Percentiles rank a stretch among this genome's conserved stretches.
phyloP scores from a whole-genome alignment of 2,329 filamentous ascomycete species.

The Aspergillus niger region DNA sequence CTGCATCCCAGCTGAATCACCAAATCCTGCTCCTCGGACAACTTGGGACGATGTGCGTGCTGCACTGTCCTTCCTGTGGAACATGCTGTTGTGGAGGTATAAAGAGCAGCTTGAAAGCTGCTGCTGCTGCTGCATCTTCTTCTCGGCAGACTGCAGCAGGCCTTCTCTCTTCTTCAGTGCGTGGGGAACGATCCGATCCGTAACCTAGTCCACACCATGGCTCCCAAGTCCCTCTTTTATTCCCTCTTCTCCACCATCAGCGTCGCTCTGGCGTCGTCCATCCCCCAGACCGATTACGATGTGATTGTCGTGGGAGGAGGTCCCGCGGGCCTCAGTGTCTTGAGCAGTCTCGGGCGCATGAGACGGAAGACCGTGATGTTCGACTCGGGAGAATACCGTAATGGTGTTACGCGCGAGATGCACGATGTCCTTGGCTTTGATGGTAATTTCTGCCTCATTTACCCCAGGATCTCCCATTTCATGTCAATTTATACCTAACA shows the following conservation, averaged over 20 bases:
- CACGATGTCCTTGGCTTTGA: conserved; percentile 65
- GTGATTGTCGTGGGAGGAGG: conserved; percentile 61
- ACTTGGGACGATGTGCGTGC: not conserved
- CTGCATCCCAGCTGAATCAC: not conserved
- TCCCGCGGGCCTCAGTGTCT: conserved; percentile 56
- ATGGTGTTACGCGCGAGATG: conserved; percentile 58
- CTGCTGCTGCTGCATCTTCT: not conserved
- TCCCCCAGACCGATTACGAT: conserved; percentile 50
- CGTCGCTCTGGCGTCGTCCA: conserved; percentile 23
- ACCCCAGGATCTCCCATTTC: conserved; percentile 3
- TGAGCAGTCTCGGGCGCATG: conserved; percentile 62
- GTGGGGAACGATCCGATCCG: not conserved
- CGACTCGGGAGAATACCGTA: conserved; percentile 62
- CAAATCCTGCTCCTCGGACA: not conserved
- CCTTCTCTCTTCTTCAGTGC: not conserved
- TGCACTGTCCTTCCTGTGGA: not conserved
- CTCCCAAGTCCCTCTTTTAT: conserved; percentile 26
- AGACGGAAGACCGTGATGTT: conserved; percentile 58
- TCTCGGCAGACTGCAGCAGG: not conserved
- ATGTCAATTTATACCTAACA: not conserved
- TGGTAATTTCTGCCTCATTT: conserved; percentile 40
- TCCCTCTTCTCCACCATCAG: conserved; percentile 26
- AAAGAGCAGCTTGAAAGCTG: not conserved
- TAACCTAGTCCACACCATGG: conserved; percentile 10
- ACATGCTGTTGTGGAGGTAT: not conserved